Conservation (phyloP, 2,329 filamentous ascomycete genomes). For the Arthrobotrys megalospora region DNA sequence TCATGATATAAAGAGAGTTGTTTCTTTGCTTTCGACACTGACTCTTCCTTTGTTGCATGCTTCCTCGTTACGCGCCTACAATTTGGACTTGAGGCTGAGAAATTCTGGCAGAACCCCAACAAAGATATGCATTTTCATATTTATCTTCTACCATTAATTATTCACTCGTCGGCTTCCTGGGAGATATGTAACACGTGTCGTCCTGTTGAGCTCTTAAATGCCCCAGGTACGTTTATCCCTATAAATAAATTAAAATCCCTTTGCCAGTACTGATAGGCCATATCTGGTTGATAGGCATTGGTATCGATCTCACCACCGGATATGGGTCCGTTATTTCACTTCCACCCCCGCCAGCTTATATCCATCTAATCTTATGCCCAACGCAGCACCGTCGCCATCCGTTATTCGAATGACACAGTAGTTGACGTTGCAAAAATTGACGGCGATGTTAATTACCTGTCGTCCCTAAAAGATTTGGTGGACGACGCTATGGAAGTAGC, state of each 20-base stretch:
- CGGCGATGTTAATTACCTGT: neutral
- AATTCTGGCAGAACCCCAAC: neutral
- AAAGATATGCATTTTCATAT: neutral
- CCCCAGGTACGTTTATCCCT: neutral
- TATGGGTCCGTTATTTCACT: slow-evolving; percentile 3
- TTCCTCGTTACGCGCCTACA: neutral
- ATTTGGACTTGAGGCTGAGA: neutral
- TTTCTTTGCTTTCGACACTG: too few relatives aligned
- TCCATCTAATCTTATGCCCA: neutral
- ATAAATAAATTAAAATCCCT: neutral
- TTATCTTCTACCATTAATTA: neutral
- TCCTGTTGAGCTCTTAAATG: slow-evolving; percentile 5
- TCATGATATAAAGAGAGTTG: too few relatives aligned
- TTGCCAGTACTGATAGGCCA: neutral
- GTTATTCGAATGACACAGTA: slow-evolving; percentile 1
- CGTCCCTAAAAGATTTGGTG: slow-evolving; percentile 3
- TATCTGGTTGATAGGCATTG: neutral
- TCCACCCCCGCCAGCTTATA: neutral
- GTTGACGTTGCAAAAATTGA: neutral
- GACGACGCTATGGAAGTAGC: neutral
- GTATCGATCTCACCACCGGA: slow-evolving; percentile 5
- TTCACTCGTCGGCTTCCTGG: neutral
- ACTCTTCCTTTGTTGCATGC: too few relatives aligned
- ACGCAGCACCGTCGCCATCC: neutral
- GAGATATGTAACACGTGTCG: neutral